Conservation (phyloP, 2,329 filamentous ascomycete genomes). For the Tolypocladium ovalisporum region DNA sequence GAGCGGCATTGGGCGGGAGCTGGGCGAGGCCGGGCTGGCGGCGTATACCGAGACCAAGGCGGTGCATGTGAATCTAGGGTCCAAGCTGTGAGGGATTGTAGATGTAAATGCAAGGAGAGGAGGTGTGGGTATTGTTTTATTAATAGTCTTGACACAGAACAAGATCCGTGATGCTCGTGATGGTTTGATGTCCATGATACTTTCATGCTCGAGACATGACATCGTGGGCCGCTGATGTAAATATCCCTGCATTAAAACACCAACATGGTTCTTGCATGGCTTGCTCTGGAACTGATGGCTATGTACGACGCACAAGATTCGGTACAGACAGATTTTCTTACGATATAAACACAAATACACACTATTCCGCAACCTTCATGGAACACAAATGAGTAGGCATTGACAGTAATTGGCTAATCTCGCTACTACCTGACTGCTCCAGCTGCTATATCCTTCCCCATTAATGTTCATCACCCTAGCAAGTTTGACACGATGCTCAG, state of each 20-base stretch:
- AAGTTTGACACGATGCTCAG: background rate
- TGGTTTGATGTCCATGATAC: background rate
- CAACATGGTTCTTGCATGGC: no score
- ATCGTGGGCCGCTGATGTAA: background rate
- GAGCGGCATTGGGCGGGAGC: slow-evolving; percentile 34
- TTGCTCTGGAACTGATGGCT: background rate
- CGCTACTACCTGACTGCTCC: background rate
- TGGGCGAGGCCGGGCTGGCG: slow-evolving; percentile 32
- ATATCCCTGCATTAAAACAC: background rate
- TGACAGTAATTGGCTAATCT: background rate
- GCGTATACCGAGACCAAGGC: slow-evolving; percentile 34
- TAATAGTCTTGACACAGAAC: background rate
- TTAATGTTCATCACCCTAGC: background rate
- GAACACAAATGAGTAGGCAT: background rate
- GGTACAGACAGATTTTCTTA: background rate
- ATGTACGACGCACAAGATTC: background rate
- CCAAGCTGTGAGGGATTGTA: slow-evolving; percentile 14
- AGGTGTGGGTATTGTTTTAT: background rate
- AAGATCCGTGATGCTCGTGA: background rate
- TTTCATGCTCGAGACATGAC: background rate
- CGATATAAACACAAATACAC: background rate
- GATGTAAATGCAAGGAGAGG: background rate
- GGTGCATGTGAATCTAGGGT: slow-evolving; percentile 31
- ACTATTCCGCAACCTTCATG: background rate
- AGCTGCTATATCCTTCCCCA: background rate